These are phyloP conservation scores for Rhamnella rubrinervis DNA, from an alignment of 331 rosid species.

Conservation along the genomic window DNA sequence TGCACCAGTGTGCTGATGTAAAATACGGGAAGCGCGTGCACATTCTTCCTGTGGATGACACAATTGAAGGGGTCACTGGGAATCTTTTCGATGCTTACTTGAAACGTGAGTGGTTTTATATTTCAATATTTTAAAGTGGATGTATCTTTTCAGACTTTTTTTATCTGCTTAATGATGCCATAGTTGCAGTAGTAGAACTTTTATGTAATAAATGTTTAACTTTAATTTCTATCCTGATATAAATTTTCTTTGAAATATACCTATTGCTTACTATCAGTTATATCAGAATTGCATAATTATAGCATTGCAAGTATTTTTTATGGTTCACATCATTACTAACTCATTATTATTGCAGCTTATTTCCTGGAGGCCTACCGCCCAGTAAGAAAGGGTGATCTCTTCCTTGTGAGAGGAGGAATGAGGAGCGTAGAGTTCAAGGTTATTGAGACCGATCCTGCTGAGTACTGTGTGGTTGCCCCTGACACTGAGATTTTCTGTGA, in stretches of 20 bases:
- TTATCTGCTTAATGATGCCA: too few species aligned
- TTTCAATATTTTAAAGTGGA: background rate
- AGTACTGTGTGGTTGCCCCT: slow-evolving; percentile 96
- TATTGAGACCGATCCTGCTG: slow-evolving; percentile 89
- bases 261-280: too few species aligned
- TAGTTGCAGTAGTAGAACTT: too few species aligned
- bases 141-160: background rate
- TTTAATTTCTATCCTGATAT: too few species aligned
- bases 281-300: too few species aligned
- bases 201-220: too few species aligned
- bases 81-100: slow-evolving; percentile 85
- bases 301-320: background rate
- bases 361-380: slow-evolving; percentile 94
- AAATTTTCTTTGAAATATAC: too few species aligned
- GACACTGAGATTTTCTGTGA: slow-evolving; percentile 97
- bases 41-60: slow-evolving; percentile 91
- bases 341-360: slow-evolving; percentile 57
- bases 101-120: slow-evolving; percentile 68
- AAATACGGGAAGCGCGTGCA: slow-evolving; percentile 97
- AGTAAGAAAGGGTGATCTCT: slow-evolving; percentile 85
- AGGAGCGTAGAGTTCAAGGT: slow-evolving; percentile 96
- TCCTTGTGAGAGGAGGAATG: slow-evolving; percentile 97
- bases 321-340: slow-evolving; percentile 11
- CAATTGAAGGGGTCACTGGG: slow-evolving; percentile 91
- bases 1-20: slow-evolving; percentile 92